These are phyloP conservation scores for Physaria fendleri DNA, from an alignment of 345 rosid species.

Conservation along the genomic window DNA sequence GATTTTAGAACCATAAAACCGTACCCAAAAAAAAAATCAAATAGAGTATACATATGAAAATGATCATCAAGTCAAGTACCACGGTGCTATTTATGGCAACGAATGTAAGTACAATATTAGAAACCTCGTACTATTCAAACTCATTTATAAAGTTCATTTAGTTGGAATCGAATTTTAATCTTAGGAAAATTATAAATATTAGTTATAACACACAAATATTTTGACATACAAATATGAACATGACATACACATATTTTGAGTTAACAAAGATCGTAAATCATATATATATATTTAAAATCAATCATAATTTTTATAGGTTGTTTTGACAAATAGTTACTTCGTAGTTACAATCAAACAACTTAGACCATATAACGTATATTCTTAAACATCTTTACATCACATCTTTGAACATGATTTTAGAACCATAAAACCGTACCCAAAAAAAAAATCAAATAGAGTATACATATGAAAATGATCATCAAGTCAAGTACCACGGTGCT, in stretches of 20 bases:
- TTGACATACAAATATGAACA: too few relatives aligned
- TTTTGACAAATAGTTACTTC: too few relatives aligned
- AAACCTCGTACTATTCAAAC: slow-evolving; percentile 20
- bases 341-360: neutral
- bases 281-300: neutral
- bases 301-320: too few relatives aligned
- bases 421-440: neutral
- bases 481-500: slow-evolving; percentile 33
- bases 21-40: neutral
- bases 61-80: slow-evolving; percentile 27
- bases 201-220: too few relatives aligned
- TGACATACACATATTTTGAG: too few relatives aligned
- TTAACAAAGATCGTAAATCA: neutral
- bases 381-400: neutral
- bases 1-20: neutral
- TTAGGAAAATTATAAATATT: too few relatives aligned
- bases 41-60: neutral
- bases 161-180: too few relatives aligned
- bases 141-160: neutral
- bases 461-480: slow-evolving; percentile 12
- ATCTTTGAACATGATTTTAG: neutral
- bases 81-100: slow-evolving; percentile 30
- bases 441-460: neutral
- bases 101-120: slow-evolving; percentile 19
- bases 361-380: neutral